These are phyloP conservation scores for Pythium guiyangense DNA, from an alignment of 352 stramenopile genomes.

Conservation along the genomic window DNA sequence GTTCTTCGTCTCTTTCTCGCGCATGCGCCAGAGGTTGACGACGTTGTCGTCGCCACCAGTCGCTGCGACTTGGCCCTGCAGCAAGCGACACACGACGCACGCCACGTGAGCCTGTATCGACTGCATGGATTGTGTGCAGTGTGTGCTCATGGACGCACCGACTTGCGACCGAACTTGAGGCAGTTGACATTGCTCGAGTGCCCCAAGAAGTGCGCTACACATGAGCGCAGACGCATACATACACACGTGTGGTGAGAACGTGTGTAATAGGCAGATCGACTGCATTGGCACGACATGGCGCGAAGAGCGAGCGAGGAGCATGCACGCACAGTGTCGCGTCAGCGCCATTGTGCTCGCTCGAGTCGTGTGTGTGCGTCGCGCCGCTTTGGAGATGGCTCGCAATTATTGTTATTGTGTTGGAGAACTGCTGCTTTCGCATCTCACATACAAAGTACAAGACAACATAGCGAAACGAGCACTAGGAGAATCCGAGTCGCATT, in stretches of 20 bases:
- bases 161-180: slow-evolving; percentile 77
- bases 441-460: neutral
- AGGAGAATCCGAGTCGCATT: neutral
- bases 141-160: slow-evolving; percentile 26
- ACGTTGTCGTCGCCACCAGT: slow-evolving; percentile 77
- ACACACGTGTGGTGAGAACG: neutral
- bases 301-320: neutral
- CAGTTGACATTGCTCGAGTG: slow-evolving; percentile 83
- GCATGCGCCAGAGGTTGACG: slow-evolving; percentile 84
- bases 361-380: slow-evolving; percentile 3
- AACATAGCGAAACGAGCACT: neutral
- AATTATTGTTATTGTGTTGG: neutral
- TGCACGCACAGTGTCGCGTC: slow-evolving; percentile 48
- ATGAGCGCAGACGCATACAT: neutral
- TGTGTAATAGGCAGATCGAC: neutral
- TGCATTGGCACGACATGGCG: too few species aligned
- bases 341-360: slow-evolving; percentile 34
- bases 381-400: slow-evolving; percentile 8
- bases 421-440: neutral
- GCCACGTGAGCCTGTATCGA: neutral
- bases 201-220: slow-evolving; percentile 67
- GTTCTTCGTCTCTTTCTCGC: slow-evolving; percentile 85
- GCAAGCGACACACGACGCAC: neutral
- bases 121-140: neutral
- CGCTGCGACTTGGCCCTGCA: slow-evolving; percentile 71